Evolutionary conservation across 805 yeast species (phyloP).

Genomic region (Priceomyces castillae): DNA sequence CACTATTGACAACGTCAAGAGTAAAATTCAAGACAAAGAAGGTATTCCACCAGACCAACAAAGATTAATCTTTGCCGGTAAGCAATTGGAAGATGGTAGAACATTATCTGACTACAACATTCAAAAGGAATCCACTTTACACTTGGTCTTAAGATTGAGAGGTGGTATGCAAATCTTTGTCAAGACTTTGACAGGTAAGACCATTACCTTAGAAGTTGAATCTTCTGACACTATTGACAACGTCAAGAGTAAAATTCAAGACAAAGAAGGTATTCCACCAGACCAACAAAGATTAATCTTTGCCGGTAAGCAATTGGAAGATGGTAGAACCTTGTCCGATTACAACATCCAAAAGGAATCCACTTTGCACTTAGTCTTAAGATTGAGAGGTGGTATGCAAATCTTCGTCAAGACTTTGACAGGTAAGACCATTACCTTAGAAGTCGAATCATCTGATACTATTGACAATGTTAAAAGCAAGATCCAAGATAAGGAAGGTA

Average conservation of each 20-base stretch:
- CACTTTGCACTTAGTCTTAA: slow-evolving; percentile 88
- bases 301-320: slow-evolving; percentile 99
- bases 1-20: slow-evolving; percentile 94
- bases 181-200: slow-evolving; percentile 40
- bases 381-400: slow-evolving; percentile 91
- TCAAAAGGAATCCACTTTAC: slow-evolving; percentile 95
- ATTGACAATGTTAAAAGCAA: slow-evolving; percentile 83
- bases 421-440: slow-evolving; percentile 68
- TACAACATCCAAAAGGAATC: slow-evolving; percentile 98
- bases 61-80: slow-evolving; percentile 99
- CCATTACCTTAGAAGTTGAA: slow-evolving; percentile 89
- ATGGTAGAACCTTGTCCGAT: slow-evolving; percentile 94
- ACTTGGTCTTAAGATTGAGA: slow-evolving; percentile 95
- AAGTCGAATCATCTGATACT: slow-evolving; percentile 96
- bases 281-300: slow-evolving; percentile 99
- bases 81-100: slow-evolving; percentile 98
- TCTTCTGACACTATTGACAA: slow-evolving; percentile 97
- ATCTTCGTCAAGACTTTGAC: slow-evolving; percentile 35
- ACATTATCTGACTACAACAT: slow-evolving; percentile 96
- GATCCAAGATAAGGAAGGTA: slow-evolving; percentile 29
- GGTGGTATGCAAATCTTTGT: slow-evolving; percentile 67
- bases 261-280: slow-evolving; percentile 99
- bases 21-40: slow-evolving; percentile 97
- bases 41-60: slow-evolving; percentile 99
- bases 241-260: slow-evolving; percentile 97